Conservation (phyloP, 1,139 yeast species). For the Lodderomyces elongisporus region DNA sequence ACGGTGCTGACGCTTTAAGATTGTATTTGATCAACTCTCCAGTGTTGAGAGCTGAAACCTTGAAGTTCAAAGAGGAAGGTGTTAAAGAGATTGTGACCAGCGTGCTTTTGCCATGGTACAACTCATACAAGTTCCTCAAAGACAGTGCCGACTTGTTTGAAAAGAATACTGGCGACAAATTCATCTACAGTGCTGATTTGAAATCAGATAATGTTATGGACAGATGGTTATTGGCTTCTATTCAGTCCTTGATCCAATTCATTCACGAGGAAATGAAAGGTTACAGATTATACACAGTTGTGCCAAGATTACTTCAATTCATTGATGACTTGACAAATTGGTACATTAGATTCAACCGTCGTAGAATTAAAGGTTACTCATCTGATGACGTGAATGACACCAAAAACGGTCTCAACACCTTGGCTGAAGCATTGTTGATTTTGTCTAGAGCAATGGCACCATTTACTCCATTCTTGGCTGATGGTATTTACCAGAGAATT, state of each 20-base stretch:
- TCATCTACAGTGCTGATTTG: slow-evolving; percentile 62
- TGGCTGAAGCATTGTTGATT: slow-evolving; percentile 84
- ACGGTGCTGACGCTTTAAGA: slow-evolving; percentile 98
- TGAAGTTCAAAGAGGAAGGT: slow-evolving; percentile 97
- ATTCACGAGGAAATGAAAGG: slow-evolving; percentile 87
- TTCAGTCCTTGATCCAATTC: slow-evolving; percentile 81
- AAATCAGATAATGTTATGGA: slow-evolving; percentile 89
- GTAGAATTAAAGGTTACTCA: slow-evolving; percentile 84
- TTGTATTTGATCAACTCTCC: slow-evolving; percentile 95
- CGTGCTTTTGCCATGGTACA: slow-evolving; percentile 97
- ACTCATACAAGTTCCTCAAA: slow-evolving; percentile 91
- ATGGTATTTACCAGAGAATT: slow-evolving; percentile 78
- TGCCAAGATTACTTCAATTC: slow-evolving; percentile 80
- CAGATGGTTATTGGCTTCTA: slow-evolving; percentile 90
- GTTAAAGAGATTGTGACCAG: slow-evolving; percentile 96
- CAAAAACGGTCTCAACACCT: slow-evolving; percentile 77
- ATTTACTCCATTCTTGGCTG: slow-evolving; percentile 94
- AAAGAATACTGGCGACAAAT: slow-evolving; percentile 68
- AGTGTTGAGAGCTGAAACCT: slow-evolving; percentile 91
- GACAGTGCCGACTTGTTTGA: slow-evolving; percentile 84
- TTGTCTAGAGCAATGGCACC: slow-evolving; percentile 98
- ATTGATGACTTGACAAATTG: slow-evolving; percentile 96
- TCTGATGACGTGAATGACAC: slow-evolving; percentile 83
- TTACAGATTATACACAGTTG: slow-evolving; percentile 92
- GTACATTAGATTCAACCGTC: slow-evolving; percentile 98